Percentiles rank a stretch among this genome's conserved stretches.
Evolutionary conservation across 805 yeast species (phyloP).

Genomic region (Candida tallmaniae): DNA sequence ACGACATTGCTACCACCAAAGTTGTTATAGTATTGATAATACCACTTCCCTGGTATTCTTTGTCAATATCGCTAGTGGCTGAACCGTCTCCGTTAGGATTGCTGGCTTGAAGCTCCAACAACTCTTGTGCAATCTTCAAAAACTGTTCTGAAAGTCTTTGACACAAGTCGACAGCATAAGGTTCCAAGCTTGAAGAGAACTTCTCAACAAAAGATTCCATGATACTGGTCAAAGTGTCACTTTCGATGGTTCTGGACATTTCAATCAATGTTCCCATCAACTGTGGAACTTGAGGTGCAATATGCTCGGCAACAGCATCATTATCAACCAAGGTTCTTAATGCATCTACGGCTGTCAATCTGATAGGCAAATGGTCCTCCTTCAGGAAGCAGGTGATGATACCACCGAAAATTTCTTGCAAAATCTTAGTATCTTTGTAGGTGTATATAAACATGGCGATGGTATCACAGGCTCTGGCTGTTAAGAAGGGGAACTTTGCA

Average conservation of each 20-base stretch:
- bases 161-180: constrained; percentile 39
- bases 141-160: constrained; percentile 68
- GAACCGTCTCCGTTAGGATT: constrained; percentile 9
- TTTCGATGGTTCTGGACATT: constrained; percentile 40
- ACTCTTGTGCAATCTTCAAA: constrained; percentile 61
- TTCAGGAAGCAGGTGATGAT: constrained; percentile 37
- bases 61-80: constrained; percentile 26
- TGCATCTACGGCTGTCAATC: constrained; percentile 50
- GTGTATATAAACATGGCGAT: constrained; percentile 36
- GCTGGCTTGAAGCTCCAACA: constrained; percentile 20
- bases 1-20: constrained; percentile 38
- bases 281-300: constrained; percentile 42
- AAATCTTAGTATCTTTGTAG: constrained; percentile 29
- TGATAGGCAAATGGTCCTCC: constrained; percentile 44
- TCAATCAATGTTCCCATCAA: constrained; percentile 41
- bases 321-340: constrained; percentile 45
- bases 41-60: constrained; percentile 43
- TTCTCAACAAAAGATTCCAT: constrained; percentile 44
- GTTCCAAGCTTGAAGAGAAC: constrained; percentile 39
- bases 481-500: constrained; percentile 33
- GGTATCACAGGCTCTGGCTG: constrained; percentile 45
- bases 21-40: constrained; percentile 39
- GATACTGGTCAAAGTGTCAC: constrained; percentile 39
- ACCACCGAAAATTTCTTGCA: constrained; percentile 39
- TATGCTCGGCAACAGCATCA: constrained; percentile 37